Percentiles rank a stretch among this genome's conserved stretches.
phyloP scores from a whole-genome alignment of 176 grass and related monocot genomes.

The Aegilops umbellulata region DNA sequence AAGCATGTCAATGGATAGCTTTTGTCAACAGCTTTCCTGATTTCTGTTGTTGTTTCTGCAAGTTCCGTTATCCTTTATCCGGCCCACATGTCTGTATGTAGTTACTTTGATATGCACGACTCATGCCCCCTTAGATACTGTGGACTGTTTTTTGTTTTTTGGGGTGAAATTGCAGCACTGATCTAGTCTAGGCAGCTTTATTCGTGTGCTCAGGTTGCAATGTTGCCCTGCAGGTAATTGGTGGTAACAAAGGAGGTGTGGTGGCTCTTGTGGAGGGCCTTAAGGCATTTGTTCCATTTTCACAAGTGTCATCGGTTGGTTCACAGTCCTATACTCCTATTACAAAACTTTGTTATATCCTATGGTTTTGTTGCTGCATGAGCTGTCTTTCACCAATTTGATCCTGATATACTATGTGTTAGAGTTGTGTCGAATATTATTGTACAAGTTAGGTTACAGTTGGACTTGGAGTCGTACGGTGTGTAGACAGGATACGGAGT shows the following conservation, averaged over 20 bases:
- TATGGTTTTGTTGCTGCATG: slow-evolving; percentile 21
- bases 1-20: background rate
- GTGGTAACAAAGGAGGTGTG: slow-evolving; percentile 91
- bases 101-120: background rate
- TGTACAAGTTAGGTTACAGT: too few relatives aligned
- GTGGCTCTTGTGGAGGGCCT: slow-evolving; percentile 79
- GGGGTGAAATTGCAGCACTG: background rate
- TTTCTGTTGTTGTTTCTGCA: background rate
- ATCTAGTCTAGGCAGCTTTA: slow-evolving; percentile 7
- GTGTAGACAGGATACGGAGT: too few relatives aligned
- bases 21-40: background rate
- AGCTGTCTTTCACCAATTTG: slow-evolving; percentile 12
- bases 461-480: too few relatives aligned
- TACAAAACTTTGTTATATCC: background rate
- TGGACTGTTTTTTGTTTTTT: slow-evolving; percentile 3
- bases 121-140: background rate
- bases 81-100: slow-evolving; percentile 16
- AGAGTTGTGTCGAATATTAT: too few relatives aligned
- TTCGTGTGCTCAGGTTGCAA: background rate
- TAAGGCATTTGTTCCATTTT: slow-evolving; percentile 92
- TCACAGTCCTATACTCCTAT: background rate
- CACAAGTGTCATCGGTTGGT: slow-evolving; percentile 82
- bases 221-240: slow-evolving; percentile 62
- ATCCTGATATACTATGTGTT: background rate
- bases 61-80: background rate